Evolutionary conservation across 2,329 filamentous ascomycete genomes (phyloP).

Genomic region (Sclerotinia subarctica): DNA sequence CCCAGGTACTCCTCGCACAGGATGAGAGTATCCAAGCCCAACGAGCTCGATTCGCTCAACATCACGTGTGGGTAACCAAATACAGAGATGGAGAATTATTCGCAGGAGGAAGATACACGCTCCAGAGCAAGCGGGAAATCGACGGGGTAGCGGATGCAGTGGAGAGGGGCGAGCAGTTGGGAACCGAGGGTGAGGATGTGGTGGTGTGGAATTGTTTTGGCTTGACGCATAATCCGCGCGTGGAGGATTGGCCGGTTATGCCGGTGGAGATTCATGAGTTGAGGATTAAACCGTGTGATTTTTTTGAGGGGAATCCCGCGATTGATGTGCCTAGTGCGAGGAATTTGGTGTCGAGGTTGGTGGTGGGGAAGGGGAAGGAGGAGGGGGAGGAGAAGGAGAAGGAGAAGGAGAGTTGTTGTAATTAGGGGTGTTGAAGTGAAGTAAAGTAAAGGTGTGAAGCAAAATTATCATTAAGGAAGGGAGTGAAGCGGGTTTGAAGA

Average conservation of each 20-base stretch:
- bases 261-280: slow-evolving; percentile 71
- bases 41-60: slow-evolving; percentile 79
- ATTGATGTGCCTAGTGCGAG: slow-evolving; percentile 42
- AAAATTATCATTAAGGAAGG: not conserved
- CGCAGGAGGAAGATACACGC: slow-evolving; percentile 38
- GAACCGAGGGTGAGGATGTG: slow-evolving; percentile 68
- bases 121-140: slow-evolving; percentile 35
- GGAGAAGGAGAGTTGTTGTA: not conserved
- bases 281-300: slow-evolving; percentile 48
- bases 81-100: slow-evolving; percentile 55
- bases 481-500: not conserved
- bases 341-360: slow-evolving; percentile 5
- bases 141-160: slow-evolving; percentile 60
- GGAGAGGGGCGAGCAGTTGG: slow-evolving; percentile 75
- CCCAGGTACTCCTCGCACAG: slow-evolving; percentile 76
- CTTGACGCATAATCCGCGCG: slow-evolving; percentile 80
- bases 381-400: too few species aligned
- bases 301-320: slow-evolving; percentile 49
- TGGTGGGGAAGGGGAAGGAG: not conserved
- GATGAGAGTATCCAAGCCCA: slow-evolving; percentile 84
- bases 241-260: slow-evolving; percentile 92
- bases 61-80: slow-evolving; percentile 84
- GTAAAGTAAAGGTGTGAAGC: not conserved
- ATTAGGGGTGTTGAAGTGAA: not conserved
- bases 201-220: slow-evolving; percentile 94